These are phyloP conservation scores for Priceomyces carsonii DNA, from an alignment of 805 yeast genomes.

Conservation along the genomic window DNA sequence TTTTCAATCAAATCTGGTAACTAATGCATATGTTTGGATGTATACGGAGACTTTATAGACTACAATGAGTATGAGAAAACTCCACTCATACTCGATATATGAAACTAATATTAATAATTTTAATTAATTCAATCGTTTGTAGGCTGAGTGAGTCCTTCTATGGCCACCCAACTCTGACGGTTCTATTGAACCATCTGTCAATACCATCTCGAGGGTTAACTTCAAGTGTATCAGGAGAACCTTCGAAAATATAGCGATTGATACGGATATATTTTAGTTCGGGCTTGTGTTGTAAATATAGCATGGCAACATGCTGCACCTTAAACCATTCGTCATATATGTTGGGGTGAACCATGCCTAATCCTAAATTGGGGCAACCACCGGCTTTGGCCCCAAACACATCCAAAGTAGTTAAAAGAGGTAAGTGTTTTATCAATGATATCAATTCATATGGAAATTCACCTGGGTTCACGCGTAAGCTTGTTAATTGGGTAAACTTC, in stretches of 20 bases:
- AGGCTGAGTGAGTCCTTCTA: background rate
- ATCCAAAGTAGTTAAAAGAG: constrained; percentile 35
- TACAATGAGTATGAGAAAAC: too few species aligned
- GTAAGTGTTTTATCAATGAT: constrained; percentile 23
- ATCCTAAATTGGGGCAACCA: constrained; percentile 54
- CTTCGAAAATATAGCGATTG: constrained; percentile 51
- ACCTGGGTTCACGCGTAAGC: constrained; percentile 43
- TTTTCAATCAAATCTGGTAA: constrained; percentile 19
- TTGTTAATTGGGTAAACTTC: constrained; percentile 21
- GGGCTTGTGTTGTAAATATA: constrained; percentile 29
- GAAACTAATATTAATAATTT: too few species aligned
- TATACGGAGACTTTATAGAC: too few species aligned
- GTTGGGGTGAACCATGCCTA: constrained; percentile 54
- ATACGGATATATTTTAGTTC: constrained; percentile 45
- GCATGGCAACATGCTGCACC: constrained; percentile 53
- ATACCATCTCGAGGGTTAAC: constrained; percentile 47
- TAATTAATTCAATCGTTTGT: background rate
- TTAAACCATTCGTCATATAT: constrained; percentile 58
- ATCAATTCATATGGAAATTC: constrained; percentile 17
- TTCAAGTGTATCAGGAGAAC: constrained; percentile 15
- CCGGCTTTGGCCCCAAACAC: constrained; percentile 52
- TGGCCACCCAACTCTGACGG: constrained; percentile 25
- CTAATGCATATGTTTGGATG: too few species aligned
- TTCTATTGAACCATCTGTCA: constrained; percentile 46
- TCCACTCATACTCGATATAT: too few species aligned